Percentiles rank a stretch among this genome's conserved stretches.
Conservation (phyloP, 768 basidiomycete species). For the Panellus pusillus region DNA sequence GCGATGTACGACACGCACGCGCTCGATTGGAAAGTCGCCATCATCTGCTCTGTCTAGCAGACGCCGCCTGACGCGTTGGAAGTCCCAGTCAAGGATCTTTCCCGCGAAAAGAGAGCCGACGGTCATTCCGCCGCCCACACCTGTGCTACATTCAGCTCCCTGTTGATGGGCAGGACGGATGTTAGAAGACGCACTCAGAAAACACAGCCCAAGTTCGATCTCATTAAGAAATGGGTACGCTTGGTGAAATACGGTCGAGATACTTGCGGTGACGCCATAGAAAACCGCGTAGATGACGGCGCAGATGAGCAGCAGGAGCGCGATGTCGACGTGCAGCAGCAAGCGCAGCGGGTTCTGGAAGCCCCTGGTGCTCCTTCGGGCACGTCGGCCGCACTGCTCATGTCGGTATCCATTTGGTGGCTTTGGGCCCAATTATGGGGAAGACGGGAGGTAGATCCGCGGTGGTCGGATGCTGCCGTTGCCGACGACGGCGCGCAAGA, state of each 20-base stretch:
- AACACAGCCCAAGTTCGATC: slow-evolving; percentile 74
- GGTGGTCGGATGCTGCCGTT: slow-evolving; percentile 49
- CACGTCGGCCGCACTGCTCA: slow-evolving; percentile 4
- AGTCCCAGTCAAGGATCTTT: slow-evolving; percentile 17
- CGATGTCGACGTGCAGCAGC: slow-evolving; percentile 55
- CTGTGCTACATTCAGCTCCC: neutral
- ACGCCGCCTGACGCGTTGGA: neutral
- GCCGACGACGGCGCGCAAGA: slow-evolving; percentile 51
- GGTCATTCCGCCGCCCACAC: slow-evolving; percentile 10
- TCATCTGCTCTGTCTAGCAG: no score
- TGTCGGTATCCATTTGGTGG: slow-evolving; percentile 24
- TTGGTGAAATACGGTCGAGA: slow-evolving; percentile 58
- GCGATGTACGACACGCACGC: no score
- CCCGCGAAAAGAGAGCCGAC: slow-evolving; percentile 5
- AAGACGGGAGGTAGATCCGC: slow-evolving; percentile 55
- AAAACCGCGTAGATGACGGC: slow-evolving; percentile 54
- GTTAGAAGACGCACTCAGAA: slow-evolving; percentile 37
- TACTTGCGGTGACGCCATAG: slow-evolving; percentile 59
- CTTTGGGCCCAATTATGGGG: slow-evolving; percentile 39
- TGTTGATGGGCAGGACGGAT: no score
- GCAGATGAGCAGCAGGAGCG: slow-evolving; percentile 50
- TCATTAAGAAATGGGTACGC: slow-evolving; percentile 62
- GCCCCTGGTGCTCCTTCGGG: slow-evolving; percentile 10
- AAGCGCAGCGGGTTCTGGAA: slow-evolving; percentile 58
- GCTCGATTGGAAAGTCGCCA: no score